phyloP scores from a whole-genome alignment of 2,329 filamentous ascomycete species.

The Didymella sp. region DNA sequence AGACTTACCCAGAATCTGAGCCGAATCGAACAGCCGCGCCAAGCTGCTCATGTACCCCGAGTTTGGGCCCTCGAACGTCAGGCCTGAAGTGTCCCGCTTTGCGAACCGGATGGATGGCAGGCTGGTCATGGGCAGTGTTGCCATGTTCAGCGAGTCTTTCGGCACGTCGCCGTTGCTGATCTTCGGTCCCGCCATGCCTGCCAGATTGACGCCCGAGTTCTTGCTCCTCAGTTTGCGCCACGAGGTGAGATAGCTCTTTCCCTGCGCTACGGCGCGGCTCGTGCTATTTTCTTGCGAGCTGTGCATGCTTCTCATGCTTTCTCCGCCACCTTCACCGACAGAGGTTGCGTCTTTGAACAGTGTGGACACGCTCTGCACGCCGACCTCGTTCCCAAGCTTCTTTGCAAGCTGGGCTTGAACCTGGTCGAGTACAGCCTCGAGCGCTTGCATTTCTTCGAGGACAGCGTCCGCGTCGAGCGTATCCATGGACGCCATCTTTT shows the following conservation, averaged over 20 bases:
- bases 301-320: constrained; percentile 29
- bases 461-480: constrained; percentile 90
- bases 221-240: constrained; percentile 92
- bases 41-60: constrained; percentile 90
- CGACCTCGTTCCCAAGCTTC: constrained; percentile 92
- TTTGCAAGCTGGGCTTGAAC: constrained; percentile 78
- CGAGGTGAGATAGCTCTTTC: constrained; percentile 80
- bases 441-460: constrained; percentile 88
- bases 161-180: constrained; percentile 49
- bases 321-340: constrained; percentile 40
- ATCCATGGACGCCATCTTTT: constrained; percentile 83
- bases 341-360: constrained; percentile 75
- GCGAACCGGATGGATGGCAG: constrained; percentile 76
- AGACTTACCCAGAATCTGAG: constrained; percentile 83
- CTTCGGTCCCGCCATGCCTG: constrained; percentile 57
- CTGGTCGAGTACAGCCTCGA: constrained; percentile 86
- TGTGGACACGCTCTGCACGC: constrained; percentile 73
- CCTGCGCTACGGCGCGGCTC: constrained; percentile 46
- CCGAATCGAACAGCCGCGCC: constrained; percentile 90
- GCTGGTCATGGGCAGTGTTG: constrained; percentile 67
- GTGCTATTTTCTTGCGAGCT: constrained; percentile 42
- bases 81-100: constrained; percentile 72
- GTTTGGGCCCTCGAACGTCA: constrained; percentile 82
- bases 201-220: constrained; percentile 69
- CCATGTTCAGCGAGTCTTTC: constrained; percentile 66